A percentile compares a stretch with the other conserved stretches of the same genome.
Conservation (phyloP, 805 yeast genomes). For the Starmerella scarabaei region DNA sequence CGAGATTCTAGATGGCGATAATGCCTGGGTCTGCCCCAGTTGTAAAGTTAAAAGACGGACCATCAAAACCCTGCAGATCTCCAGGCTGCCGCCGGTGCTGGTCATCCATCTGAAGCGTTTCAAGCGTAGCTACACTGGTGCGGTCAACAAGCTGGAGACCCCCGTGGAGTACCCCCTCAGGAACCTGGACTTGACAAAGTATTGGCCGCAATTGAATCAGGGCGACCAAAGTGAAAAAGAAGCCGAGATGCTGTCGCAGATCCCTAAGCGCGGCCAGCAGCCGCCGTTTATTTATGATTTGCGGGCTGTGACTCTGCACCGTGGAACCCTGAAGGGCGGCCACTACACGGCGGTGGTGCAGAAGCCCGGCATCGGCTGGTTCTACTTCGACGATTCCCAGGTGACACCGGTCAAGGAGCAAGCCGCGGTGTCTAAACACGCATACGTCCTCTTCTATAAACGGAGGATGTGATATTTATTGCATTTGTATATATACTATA, state of each 20-base stretch:
- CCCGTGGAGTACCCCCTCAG: constrained; percentile 55
- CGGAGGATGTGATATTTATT: constrained; percentile 24
- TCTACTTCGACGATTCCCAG: constrained; percentile 67
- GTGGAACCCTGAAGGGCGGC: constrained; percentile 70
- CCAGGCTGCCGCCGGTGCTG: constrained; percentile 64
- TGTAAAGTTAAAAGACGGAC: constrained; percentile 55
- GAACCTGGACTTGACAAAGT: constrained; percentile 48
- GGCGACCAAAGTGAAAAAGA: constrained; percentile 21
- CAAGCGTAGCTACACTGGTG: constrained; percentile 29
- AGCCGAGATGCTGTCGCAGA: constrained; percentile 37
- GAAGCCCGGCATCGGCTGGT: constrained; percentile 58
- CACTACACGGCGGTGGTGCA: constrained; percentile 76
- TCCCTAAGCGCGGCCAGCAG: constrained; percentile 55
- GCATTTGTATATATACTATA: background rate
- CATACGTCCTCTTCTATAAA: constrained; percentile 70
- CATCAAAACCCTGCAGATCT: constrained; percentile 55
- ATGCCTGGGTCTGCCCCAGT: constrained; percentile 72
- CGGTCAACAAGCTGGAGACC: constrained; percentile 44
- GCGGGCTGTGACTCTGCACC: constrained; percentile 74
- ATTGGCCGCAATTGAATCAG: constrained; percentile 44
- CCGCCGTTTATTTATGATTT: constrained; percentile 71
- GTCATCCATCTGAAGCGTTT: constrained; percentile 82
- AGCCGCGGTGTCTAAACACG: constrained; percentile 53
- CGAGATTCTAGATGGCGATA: constrained; percentile 62
- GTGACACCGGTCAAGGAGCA: constrained; percentile 39